phyloP scores from a whole-genome alignment of 305 asterid genomes.

The Solanum hybrid region DNA sequence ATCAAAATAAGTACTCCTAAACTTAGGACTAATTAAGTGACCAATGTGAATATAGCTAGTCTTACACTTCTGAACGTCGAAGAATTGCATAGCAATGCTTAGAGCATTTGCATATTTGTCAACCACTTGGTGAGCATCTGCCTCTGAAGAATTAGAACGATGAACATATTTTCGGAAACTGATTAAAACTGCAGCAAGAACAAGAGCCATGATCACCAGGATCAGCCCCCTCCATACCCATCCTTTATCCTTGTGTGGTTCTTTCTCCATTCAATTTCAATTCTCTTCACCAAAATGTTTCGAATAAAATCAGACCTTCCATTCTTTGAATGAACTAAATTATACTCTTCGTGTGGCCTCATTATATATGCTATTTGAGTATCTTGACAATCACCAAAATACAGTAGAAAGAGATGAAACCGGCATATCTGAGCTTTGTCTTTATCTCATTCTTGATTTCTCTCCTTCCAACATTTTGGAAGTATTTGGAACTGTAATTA shows the following conservation, averaged over 20 bases:
- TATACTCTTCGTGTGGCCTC: background rate
- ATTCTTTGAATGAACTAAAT: background rate
- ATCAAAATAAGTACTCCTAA: background rate
- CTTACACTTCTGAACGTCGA: constrained; percentile 58
- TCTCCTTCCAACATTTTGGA: background rate
- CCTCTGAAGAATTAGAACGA: constrained; percentile 7
- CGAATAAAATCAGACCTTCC: background rate
- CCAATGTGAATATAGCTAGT: background rate
- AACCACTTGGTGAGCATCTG: background rate
- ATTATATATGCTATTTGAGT: background rate
- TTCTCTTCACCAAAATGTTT: background rate
- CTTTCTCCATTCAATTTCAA: background rate
- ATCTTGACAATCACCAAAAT: background rate
- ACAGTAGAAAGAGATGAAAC: background rate
- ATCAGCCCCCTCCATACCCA: constrained; percentile 28
- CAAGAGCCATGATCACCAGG: constrained; percentile 22
- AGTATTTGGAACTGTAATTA: background rate
- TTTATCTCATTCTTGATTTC: background rate
- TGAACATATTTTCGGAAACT: constrained; percentile 26
- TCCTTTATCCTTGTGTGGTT: background rate
- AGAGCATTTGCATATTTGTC: constrained; percentile 42
- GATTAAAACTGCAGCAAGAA: constrained; percentile 32
- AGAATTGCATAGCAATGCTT: constrained; percentile 40
- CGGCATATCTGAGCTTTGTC: background rate
- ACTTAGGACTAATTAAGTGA: background rate